Base-by-base conservation (phyloP, 164 flowering plant species). In the Euptelea pleiosperma region DNA sequence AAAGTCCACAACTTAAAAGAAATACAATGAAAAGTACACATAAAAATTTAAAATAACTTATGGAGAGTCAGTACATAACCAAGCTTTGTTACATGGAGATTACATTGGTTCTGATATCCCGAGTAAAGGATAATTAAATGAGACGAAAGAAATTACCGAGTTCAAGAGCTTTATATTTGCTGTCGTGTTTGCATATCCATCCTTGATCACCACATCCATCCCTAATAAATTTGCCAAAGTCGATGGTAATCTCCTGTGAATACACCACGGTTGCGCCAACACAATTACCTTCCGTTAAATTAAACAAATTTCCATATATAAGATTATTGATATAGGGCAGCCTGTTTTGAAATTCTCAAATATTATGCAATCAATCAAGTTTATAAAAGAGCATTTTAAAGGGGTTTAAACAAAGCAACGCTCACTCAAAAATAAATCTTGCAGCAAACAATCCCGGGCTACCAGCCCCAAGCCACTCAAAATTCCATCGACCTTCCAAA, bases 401-500 rank as follows among this genome's bases (percentile, higher is more conserved):
- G 22, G 15, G 30, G 8, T 12, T 25, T 29, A 46, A 8, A 51
- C 42, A 42, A 16, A 55, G 48, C 1, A 25, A 34, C 15, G 78
- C 92, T 76, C 60, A 88, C 98, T 74, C 81, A 30, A 83, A 77
- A 42, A 93, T 25, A 53, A 78, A 60, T 58, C 58, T 82, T 60
- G 96, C 86, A 69, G 85, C 86, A 72, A 74, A 64, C 8, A 82
- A 61, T 55, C 83, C 89, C 7, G 87, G 89, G 67, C 77, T 90
- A 51, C 91, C 86, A 49, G 79, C 37, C 46, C 92, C 96, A 71
- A 87, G 77, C 96, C 97, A 93, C 74, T 87, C 86, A 25, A 83
- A 81, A 62, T 81, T 86, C 98, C 97, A 93, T 37, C 77, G 75
- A 28, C 98, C 98, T 78, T 86, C 94, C 39, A 87, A 55, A 76